Base-by-base conservation (phyloP, 1,284 basidiomycete species). In the Caloboletus inedulis region DNA sequence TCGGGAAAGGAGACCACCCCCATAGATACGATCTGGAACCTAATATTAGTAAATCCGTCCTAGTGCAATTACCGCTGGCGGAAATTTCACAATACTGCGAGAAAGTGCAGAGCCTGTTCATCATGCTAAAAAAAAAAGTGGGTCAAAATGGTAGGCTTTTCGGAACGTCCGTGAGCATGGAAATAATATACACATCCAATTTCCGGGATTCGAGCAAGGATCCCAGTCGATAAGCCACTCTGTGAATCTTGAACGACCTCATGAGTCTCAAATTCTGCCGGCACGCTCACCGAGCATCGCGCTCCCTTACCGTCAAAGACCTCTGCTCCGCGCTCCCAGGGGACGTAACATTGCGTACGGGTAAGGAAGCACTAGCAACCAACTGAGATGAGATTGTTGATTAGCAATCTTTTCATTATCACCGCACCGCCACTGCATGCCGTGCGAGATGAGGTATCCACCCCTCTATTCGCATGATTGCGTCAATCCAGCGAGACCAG, bases 331-430 rank as follows among this genome's bases (percentile, higher is more conserved):
- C 75, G 64, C 59, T 81, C 80, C 78, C 77, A 82, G 8, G 73
- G 74, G 56, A 80, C 75, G 65, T 80, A 79, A 58, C 77, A 76
- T 59, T 81, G 77, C 16, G 78, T 77, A 43, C 78, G 69, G 9
- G 76, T 76, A 19, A 80, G 64, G 63, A 77, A 80, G 59, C 75
- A 78, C 60, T 64, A 57, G 30, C 29, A 57, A 56, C 54, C 53
- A 65, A 63, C 64, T 65, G 64, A 64, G 66, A 55, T 56, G 63
- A 52, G 57, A 60, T 56, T 21, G 52, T 43, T 41, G 58, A 63
- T 59, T 53, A 59, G 64, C 55, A 53, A 56, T 54, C 8, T 62
- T 64, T 63, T 23, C 63, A 68, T 64, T 66, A 60, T 56, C 34
- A 9, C 44, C 47, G 57, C 58, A 72, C 68, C 7, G 81, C 81